phyloP scores from a whole-genome alignment of 1,284 basidiomycete species.

The Cutaneotrichosporon daszewskae region DNA sequence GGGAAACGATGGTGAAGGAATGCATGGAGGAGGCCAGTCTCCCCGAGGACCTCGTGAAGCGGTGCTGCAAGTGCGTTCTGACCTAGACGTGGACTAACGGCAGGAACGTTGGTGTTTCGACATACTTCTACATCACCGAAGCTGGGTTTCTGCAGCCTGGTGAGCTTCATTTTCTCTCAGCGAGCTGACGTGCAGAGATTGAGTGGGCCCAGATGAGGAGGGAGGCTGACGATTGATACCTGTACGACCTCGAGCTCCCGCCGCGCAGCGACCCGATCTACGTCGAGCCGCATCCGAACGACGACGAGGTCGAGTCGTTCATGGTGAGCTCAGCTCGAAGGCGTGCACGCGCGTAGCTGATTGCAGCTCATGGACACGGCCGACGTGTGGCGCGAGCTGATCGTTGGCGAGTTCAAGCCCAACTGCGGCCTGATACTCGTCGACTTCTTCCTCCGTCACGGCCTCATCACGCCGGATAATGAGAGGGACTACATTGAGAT shows the following conservation, averaged over 20 bases:
- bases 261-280: conserved; percentile 49
- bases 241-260: conserved; percentile 73
- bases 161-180: conserved; percentile 9
- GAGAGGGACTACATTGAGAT: conserved; percentile 48
- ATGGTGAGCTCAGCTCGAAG: conserved; percentile 18
- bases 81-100: conserved; percentile 47
- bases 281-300: conserved; percentile 63
- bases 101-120: conserved; percentile 34
- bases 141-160: conserved; percentile 73
- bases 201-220: conserved; percentile 23
- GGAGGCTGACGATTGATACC: conserved; percentile 48
- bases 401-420: conserved; percentile 53
- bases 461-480: conserved; percentile 51
- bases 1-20: conserved; percentile 82
- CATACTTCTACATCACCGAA: conserved; percentile 57
- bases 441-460: conserved; percentile 55
- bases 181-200: conserved; percentile 19
- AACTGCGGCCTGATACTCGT: conserved; percentile 56
- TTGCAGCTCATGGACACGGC: conserved; percentile 34
- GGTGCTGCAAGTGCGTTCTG: too few relatives aligned
- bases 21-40: conserved; percentile 88
- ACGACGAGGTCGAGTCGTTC: conserved; percentile 91
- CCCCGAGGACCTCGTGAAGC: conserved; percentile 58
- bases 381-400: conserved; percentile 47
- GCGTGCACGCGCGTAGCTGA: background rate